These are phyloP conservation scores for Coffea canephora DNA, from an alignment of 257 asterid genomes.

Conservation along the genomic window DNA sequence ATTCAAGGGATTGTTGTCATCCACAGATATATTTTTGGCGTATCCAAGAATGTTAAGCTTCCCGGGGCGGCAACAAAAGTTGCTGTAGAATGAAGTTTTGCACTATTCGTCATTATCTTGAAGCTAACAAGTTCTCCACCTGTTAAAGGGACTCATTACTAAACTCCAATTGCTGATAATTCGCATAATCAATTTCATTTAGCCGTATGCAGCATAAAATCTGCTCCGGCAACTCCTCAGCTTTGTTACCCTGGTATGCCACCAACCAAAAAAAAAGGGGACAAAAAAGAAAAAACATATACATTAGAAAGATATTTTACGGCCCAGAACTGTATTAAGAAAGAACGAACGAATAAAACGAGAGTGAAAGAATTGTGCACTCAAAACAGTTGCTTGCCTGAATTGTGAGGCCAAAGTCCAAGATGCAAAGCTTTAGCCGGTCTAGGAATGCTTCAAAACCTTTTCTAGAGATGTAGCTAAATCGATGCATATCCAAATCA, in stretches of 20 bases:
- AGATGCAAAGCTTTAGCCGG: constrained; percentile 67
- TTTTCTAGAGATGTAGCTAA: constrained; percentile 84
- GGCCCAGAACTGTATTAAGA: background rate
- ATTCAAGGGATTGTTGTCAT: background rate
- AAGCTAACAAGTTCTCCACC: constrained; percentile 25
- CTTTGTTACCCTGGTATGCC: constrained; percentile 72
- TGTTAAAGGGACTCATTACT: constrained; percentile 41
- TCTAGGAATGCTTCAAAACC: constrained; percentile 78
- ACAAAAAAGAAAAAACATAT: background rate
- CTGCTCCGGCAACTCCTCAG: constrained; percentile 94
- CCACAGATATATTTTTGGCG: background rate
- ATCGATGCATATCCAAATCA: constrained; percentile 95
- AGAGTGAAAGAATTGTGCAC: background rate
- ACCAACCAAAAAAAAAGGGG: background rate
- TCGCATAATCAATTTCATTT: constrained; percentile 73
- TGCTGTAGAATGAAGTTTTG: constrained; percentile 19
- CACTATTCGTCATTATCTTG: constrained; percentile 22
- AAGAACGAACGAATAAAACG: background rate
- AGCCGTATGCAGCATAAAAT: constrained; percentile 83
- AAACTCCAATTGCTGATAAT: constrained; percentile 68
- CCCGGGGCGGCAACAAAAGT: constrained; percentile 13
- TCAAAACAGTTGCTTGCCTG: constrained; percentile 55
- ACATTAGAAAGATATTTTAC: background rate
- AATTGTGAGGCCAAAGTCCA: constrained; percentile 92
- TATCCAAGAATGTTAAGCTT: background rate